These are phyloP conservation scores for Golubevia pallescens DNA, from an alignment of 1,284 basidiomycete genomes.

Conservation along the genomic window DNA sequence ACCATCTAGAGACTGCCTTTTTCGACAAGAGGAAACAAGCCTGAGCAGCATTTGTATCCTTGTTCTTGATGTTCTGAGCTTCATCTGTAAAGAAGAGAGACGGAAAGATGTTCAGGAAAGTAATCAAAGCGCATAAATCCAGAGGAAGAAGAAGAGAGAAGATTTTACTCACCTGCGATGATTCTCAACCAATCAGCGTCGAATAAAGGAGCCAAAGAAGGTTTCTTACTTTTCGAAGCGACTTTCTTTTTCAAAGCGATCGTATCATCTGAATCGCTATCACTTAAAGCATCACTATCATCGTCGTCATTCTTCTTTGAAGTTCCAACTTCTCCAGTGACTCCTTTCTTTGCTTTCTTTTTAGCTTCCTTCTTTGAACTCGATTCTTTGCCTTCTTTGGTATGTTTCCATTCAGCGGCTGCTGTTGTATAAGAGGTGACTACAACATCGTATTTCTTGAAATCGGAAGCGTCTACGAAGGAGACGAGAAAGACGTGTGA, in stretches of 20 bases:
- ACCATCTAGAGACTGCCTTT: conserved; percentile 45
- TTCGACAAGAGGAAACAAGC: conserved; percentile 42
- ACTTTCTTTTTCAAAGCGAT: conserved; percentile 4
- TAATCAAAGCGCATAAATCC: neutral
- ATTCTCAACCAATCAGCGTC: conserved; percentile 49
- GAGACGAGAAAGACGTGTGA: too few species aligned
- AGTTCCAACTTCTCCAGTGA: too few species aligned
- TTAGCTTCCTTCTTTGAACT: too few species aligned
- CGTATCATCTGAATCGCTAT: conserved; percentile 16
- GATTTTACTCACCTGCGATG: conserved; percentile 25
- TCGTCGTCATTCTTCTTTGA: neutral
- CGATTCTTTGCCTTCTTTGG: too few species aligned
- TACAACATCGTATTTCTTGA: too few species aligned
- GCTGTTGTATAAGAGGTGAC: too few species aligned
- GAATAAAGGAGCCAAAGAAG: conserved; percentile 34
- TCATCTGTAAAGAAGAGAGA: conserved; percentile 23
- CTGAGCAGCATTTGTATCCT: conserved; percentile 42
- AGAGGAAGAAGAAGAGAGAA: neutral
- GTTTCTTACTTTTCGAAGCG: conserved; percentile 13
- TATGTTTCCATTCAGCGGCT: too few species aligned
- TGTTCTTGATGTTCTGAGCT: conserved; percentile 63
- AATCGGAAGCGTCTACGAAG: too few species aligned
- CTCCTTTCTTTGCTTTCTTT: too few species aligned
- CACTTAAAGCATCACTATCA: conserved; percentile 1
- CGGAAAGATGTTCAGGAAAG: too few species aligned